Percentiles rank a stretch among this genome's conserved stretches.
Conservation (phyloP, 1,139 yeast genomes). For the Taphrina communis region DNA sequence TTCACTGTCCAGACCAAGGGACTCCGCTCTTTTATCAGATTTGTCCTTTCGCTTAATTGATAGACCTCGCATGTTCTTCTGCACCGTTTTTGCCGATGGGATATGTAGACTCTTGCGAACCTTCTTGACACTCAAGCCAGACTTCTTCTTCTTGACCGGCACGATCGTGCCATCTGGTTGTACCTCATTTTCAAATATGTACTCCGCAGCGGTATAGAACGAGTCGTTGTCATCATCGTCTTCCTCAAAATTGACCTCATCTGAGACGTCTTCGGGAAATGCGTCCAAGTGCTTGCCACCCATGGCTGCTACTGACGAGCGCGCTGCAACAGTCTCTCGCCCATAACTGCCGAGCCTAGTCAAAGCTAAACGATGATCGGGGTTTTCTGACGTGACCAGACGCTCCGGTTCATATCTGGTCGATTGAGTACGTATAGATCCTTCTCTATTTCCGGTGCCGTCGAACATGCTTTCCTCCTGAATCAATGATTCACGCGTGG, state of each 20-base stretch:
- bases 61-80: constrained; percentile 36
- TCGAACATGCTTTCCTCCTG: constrained; percentile 1
- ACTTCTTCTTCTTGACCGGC: constrained; percentile 37
- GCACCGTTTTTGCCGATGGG: constrained; percentile 37
- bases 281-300: background rate
- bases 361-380: constrained; percentile 18
- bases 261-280: constrained; percentile 22
- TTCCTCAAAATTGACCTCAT: constrained; percentile 23
- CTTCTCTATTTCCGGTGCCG: background rate
- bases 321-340: constrained; percentile 1
- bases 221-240: constrained; percentile 31
- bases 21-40: background rate
- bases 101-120: constrained; percentile 35
- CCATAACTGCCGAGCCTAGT: constrained; percentile 28
- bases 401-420: constrained; percentile 16
- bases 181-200: constrained; percentile 30
- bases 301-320: background rate
- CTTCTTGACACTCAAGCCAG: constrained; percentile 33
- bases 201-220: constrained; percentile 37
- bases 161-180: constrained; percentile 29
- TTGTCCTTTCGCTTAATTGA: constrained; percentile 37
- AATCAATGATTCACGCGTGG: constrained; percentile 10
- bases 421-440: constrained; percentile 25
- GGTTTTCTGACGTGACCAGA: constrained; percentile 22
- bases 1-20: constrained; percentile 1